Percentiles rank a stretch among this genome's conserved stretches.
Evolutionary conservation across 2,329 filamentous ascomycete genomes (phyloP).

Genomic region (Tolypocladium ophioglossoides): DNA sequence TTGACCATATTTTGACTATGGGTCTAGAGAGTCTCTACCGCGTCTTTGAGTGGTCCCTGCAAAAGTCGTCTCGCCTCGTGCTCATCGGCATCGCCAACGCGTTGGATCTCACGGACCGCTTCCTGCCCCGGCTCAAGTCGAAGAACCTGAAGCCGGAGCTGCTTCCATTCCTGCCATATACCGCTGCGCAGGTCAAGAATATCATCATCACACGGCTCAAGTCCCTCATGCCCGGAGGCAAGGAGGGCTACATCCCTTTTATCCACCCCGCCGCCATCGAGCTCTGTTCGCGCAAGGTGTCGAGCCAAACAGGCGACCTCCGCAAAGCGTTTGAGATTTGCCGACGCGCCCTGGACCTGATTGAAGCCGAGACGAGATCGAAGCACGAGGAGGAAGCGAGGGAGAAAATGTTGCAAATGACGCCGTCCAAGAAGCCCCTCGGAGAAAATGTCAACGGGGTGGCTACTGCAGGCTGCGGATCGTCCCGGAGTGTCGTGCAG

Average conservation of each 20-base stretch:
- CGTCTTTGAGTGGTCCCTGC: slow-evolving; percentile 93
- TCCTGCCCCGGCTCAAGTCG: slow-evolving; percentile 84
- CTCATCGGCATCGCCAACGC: slow-evolving; percentile 94
- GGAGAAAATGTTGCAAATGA: slow-evolving; percentile 46
- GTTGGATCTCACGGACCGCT: slow-evolving; percentile 87
- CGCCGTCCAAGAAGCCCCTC: slow-evolving; percentile 65
- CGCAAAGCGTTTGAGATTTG: slow-evolving; percentile 95
- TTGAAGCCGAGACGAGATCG: slow-evolving; percentile 72
- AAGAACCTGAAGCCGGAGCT: slow-evolving; percentile 84
- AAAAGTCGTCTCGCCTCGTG: slow-evolving; percentile 66
- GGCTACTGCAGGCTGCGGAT: slow-evolving; percentile 17
- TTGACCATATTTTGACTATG: slow-evolving; percentile 83
- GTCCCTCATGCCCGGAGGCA: slow-evolving; percentile 52
- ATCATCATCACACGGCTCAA: slow-evolving; percentile 80
- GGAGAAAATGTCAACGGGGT: slow-evolving; percentile 69
- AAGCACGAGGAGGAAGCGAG: slow-evolving; percentile 56
- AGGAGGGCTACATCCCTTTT: slow-evolving; percentile 64
- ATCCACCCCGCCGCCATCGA: slow-evolving; percentile 90
- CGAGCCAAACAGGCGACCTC: slow-evolving; percentile 86
- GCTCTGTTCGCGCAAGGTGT: slow-evolving; percentile 88
- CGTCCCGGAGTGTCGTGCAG: slow-evolving; percentile 32
- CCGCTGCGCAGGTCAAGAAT: slow-evolving; percentile 71
- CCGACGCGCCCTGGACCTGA: slow-evolving; percentile 75
- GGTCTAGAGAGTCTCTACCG: slow-evolving; percentile 84
- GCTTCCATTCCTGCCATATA: slow-evolving; percentile 88